These are phyloP conservation scores for Heterococcus sp. DNA, from an alignment of 108 stramenopile genomes.

Conservation along the genomic window DNA sequence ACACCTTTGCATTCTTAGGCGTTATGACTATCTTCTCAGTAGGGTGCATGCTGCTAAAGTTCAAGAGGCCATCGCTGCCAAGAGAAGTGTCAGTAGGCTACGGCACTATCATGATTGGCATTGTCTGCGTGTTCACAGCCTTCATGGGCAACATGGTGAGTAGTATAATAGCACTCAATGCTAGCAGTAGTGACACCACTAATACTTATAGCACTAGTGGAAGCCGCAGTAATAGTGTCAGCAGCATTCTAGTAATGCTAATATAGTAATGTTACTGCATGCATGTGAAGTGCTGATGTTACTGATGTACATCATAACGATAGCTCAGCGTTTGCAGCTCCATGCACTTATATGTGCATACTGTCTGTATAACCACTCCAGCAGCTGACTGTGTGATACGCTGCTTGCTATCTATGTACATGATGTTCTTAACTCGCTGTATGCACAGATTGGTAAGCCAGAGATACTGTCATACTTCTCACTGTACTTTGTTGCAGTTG, in stretches of 20 bases:
- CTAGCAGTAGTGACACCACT: too few relatives aligned
- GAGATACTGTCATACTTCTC: not conserved
- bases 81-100: conserved; percentile 52
- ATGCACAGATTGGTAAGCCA: conserved; percentile 14
- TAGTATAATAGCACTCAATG: too few relatives aligned
- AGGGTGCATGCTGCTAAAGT: conserved; percentile 66
- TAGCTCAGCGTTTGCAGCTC: too few relatives aligned
- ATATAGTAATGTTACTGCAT: too few relatives aligned
- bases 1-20: conserved; percentile 61
- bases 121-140: conserved; percentile 32
- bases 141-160: conserved; percentile 7
- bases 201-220: too few relatives aligned
- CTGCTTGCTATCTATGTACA: conserved; percentile 4
- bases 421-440: conserved; percentile 31
- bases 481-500: not conserved
- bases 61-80: conserved; percentile 63
- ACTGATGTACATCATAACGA: too few relatives aligned
- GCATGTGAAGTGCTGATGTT: too few relatives aligned
- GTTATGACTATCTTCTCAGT: conserved; percentile 66
- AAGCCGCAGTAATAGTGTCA: too few relatives aligned
- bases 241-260: too few relatives aligned
- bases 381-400: too few relatives aligned
- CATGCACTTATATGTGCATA: not conserved
- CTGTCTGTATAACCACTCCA: not conserved
- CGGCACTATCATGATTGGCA: conserved; percentile 46